These are phyloP conservation scores for Debaryomyces nepalensis DNA, from an alignment of 1,139 yeast species.

Conservation along the genomic window DNA sequence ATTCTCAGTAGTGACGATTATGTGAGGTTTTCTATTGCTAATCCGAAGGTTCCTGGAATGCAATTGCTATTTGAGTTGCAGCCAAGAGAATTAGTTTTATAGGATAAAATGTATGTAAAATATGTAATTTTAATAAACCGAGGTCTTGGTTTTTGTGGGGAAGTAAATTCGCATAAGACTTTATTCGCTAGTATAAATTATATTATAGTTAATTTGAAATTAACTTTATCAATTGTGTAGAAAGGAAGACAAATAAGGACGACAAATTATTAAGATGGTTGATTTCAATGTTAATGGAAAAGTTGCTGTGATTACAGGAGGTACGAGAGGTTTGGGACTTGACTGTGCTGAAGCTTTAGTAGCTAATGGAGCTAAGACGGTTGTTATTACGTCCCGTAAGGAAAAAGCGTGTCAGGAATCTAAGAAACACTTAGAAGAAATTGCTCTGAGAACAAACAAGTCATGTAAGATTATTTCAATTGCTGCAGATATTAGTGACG, in stretches of 20 bases:
- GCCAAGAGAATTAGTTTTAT: constrained; percentile 6
- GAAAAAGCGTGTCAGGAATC: constrained; percentile 67
- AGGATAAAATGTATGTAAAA: no score
- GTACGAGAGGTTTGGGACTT: constrained; percentile 76
- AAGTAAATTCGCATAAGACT: background rate
- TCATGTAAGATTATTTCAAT: constrained; percentile 54
- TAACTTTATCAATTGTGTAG: background rate
- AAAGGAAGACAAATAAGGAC: background rate
- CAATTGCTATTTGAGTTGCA: constrained; percentile 52
- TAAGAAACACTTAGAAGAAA: constrained; percentile 51
- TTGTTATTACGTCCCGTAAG: constrained; percentile 71
- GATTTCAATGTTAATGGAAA: constrained; percentile 62
- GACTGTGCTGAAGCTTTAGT: constrained; percentile 70
- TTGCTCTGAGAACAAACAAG: constrained; percentile 48
- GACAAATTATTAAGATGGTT: constrained; percentile 33
- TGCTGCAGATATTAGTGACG: constrained; percentile 64
- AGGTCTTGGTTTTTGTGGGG: constrained; percentile 14
- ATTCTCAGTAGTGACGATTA: constrained; percentile 46
- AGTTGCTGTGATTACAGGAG: constrained; percentile 77
- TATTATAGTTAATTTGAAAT: background rate
- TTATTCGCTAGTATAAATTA: background rate
- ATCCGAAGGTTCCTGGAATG: constrained; percentile 67
- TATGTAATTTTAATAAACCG: no score
- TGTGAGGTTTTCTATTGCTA: constrained; percentile 65
- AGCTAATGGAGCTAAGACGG: constrained; percentile 63